Percentiles rank a stretch among this genome's conserved stretches.
phyloP scores from a whole-genome alignment of 805 yeast species.

The Candida yuanshanica region DNA sequence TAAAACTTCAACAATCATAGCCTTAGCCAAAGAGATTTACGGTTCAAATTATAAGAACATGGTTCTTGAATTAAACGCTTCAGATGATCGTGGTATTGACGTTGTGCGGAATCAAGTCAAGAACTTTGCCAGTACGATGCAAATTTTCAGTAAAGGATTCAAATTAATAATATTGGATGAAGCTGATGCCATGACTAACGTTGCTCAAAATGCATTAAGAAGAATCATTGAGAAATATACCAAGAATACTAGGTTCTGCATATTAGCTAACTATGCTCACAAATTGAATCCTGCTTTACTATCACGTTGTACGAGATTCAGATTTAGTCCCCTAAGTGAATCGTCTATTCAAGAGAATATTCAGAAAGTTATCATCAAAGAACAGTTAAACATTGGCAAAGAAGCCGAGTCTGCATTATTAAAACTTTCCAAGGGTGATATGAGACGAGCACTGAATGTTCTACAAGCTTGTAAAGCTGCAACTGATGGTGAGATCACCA shows the following conservation, averaged over 20 bases:
- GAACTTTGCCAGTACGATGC: conserved; percentile 93
- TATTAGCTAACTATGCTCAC: conserved; percentile 92
- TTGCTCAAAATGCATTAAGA: conserved; percentile 78
- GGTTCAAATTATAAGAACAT: conserved; percentile 79
- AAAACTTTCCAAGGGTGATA: conserved; percentile 82
- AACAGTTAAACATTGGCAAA: conserved; percentile 49
- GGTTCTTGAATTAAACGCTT: conserved; percentile 93
- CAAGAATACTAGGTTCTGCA: conserved; percentile 91
- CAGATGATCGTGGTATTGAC: conserved; percentile 96
- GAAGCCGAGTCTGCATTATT: conserved; percentile 66
- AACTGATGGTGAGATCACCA: conserved; percentile 53
- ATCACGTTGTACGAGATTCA: conserved; percentile 91
- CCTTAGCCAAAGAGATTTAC: conserved; percentile 80
- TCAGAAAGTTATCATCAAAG: conserved; percentile 61
- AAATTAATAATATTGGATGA: conserved; percentile 91
- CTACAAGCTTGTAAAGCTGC: conserved; percentile 92
- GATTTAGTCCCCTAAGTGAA: conserved; percentile 76
- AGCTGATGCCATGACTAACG: conserved; percentile 91
- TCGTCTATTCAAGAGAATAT: conserved; percentile 67
- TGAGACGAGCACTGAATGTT: conserved; percentile 92
- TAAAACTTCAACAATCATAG: conserved; percentile 82
- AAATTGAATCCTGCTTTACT: conserved; percentile 91
- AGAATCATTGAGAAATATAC: conserved; percentile 85
- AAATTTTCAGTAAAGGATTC: conserved; percentile 81
- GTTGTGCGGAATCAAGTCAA: conserved; percentile 97